A percentile compares a stretch with the other conserved stretches of the same genome.
Conservation (phyloP, 1,139 yeast genomes). For the Saccharomyces hybrid region DNA sequence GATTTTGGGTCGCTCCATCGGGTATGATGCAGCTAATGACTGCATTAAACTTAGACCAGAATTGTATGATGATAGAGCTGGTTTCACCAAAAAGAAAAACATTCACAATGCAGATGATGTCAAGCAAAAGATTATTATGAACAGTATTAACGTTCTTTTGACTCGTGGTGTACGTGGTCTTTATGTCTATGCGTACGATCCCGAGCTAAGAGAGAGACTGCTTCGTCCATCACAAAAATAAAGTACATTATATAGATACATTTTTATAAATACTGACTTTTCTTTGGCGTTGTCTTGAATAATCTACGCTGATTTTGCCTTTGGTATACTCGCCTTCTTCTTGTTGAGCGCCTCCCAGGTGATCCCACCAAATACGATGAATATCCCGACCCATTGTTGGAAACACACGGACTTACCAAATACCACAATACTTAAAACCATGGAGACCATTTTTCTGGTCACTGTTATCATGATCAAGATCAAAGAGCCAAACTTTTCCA, state of each 20-base stretch:
- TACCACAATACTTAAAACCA: constrained; percentile 78
- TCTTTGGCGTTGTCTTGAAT: neutral
- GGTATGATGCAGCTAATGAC: constrained; percentile 32
- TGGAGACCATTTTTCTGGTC: constrained; percentile 91
- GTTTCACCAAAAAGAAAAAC: constrained; percentile 35
- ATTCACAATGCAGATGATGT: constrained; percentile 32
- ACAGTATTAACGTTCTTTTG: constrained; percentile 36
- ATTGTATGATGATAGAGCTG: constrained; percentile 38
- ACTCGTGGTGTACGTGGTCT: constrained; percentile 39
- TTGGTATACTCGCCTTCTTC: constrained; percentile 7
- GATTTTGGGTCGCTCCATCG: constrained; percentile 36
- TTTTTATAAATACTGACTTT: neutral
- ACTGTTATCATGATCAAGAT: constrained; percentile 88
- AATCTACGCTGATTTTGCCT: neutral
- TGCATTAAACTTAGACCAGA: constrained; percentile 31
- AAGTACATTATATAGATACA: neutral
- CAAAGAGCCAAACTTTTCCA: constrained; percentile 78
- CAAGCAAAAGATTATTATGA: constrained; percentile 36
- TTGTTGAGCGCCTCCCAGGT: constrained; percentile 57
- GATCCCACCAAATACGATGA: constrained; percentile 76
- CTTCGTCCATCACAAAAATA: constrained; percentile 6
- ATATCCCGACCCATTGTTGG: constrained; percentile 73
- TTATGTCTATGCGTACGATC: constrained; percentile 37
- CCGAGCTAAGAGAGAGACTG: constrained; percentile 32
- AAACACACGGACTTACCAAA: constrained; percentile 65